These are phyloP conservation scores for Lomentospora prolificans DNA, from an alignment of 2,329 filamentous ascomycete genomes.

Conservation along the genomic window DNA sequence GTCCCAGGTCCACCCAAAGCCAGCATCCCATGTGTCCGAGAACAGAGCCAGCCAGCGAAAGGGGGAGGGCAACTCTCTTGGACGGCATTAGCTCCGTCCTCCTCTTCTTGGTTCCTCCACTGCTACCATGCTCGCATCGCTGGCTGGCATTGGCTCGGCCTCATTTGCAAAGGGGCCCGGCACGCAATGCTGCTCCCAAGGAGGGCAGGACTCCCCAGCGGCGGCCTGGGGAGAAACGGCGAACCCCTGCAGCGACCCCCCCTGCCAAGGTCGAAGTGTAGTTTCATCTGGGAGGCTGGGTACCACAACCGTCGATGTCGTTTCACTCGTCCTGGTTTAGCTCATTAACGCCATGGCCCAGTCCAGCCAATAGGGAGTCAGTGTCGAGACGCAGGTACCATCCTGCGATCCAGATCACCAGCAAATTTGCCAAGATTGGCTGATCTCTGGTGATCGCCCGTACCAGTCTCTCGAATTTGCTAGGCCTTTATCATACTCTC, in stretches of 20 bases:
- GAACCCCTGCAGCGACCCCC: not conserved
- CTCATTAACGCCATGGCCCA: not conserved
- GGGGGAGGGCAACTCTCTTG: not conserved
- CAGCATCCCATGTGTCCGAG: too few relatives aligned
- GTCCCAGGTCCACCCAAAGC: too few relatives aligned
- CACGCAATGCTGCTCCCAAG: not conserved
- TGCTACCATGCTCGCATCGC: not conserved
- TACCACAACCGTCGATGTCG: not conserved
- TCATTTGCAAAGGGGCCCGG: not conserved
- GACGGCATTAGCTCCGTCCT: not conserved
- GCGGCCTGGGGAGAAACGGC: too few relatives aligned
- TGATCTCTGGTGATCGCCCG: not conserved
- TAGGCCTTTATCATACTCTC: not conserved
- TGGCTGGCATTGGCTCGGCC: not conserved
- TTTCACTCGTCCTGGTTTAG: slow-evolving; percentile 2
- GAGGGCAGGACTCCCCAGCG: too few relatives aligned
- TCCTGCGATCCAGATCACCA: not conserved
- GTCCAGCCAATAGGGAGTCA: not conserved
- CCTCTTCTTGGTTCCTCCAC: not conserved
- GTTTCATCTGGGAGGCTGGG: not conserved
- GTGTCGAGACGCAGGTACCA: not conserved
- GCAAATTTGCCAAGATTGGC: not conserved
- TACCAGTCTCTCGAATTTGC: not conserved
- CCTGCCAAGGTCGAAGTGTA: not conserved
- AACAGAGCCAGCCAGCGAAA: not conserved